Base-by-base conservation (phyloP, 1,284 basidiomycete species). In the Xerocomus cyaneibrunnescens region DNA sequence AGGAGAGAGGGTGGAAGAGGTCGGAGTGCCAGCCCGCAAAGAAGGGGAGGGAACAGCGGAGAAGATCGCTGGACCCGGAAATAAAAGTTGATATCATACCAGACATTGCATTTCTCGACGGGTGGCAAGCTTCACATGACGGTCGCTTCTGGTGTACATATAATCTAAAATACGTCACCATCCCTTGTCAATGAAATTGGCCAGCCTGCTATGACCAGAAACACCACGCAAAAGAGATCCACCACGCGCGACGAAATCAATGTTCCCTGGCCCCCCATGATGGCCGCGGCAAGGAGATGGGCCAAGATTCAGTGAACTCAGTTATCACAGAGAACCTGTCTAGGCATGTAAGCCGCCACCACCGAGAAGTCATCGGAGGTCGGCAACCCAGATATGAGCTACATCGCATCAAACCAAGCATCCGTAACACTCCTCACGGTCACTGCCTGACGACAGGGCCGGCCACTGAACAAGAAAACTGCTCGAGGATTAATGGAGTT, bases 401-500 rank as follows among this genome's bases (percentile, higher is more conserved):
- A 22, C 43, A 16, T 27, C 9, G 1, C 27, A 54, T 76, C 58
- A 91, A 40, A 91, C 84, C 25, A 91, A 73, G 75, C 86, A 87
- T 23, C 84, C 85, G 35, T 70, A 74, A 63, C 68, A 84, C 52
- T 83, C 77, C 23, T 74, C 78, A 45, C 71, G 72, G 38, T 70
- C 64, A 37, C 65, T 64, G 46, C 74, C 68, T 45, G 70, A 63
- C 25, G 77, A 65, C 39, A 87, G 71, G 36, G 81, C 74, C 17
- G 87, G 85, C 93, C 93, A 96, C 65, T 96, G 93, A 14, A 92
- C 88, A 50, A 95, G 65, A 66, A 96, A 94, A 43, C 89, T 92
- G 17, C 7, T 5, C 6, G 38, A 37, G 34, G 27, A 45, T 67
- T 16, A 51, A 30, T 8, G 7, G 19, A 13, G n/a, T 42, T 27